Conservation (phyloP, 345 rosid species). For the Carallia brachiata region DNA sequence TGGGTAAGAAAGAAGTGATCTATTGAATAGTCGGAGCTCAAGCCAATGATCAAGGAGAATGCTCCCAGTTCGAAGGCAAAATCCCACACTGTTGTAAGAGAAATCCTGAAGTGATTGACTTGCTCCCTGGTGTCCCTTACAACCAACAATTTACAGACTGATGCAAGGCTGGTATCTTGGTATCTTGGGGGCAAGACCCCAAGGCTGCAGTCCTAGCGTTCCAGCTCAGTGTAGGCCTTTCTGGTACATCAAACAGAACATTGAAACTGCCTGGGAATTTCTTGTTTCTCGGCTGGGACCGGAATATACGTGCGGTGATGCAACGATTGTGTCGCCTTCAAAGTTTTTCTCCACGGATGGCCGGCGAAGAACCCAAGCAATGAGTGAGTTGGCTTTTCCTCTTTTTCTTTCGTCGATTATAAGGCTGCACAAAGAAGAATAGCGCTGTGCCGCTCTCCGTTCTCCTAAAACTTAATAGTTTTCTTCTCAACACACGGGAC, state of each 20-base stretch:
- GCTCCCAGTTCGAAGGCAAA: slow-evolving; percentile 62
- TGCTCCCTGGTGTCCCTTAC: slow-evolving; percentile 63
- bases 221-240: slow-evolving; percentile 61
- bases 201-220: slow-evolving; percentile 51
- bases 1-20: slow-evolving; percentile 79
- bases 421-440: too few relatives aligned
- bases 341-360: slow-evolving; percentile 49
- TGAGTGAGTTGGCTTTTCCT: slow-evolving; percentile 39
- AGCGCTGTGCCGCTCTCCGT: too few relatives aligned
- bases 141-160: slow-evolving; percentile 68
- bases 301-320: slow-evolving; percentile 66
- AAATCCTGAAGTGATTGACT: slow-evolving; percentile 55
- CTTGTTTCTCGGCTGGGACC: slow-evolving; percentile 62
- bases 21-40: slow-evolving; percentile 74
- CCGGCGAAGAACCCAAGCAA: slow-evolving; percentile 47
- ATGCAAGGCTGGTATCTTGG: slow-evolving; percentile 58
- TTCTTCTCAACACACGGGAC: too few relatives aligned
- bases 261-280: slow-evolving; percentile 62
- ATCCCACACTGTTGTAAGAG: slow-evolving; percentile 62
- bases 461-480: too few relatives aligned
- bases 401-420: too few relatives aligned
- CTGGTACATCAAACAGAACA: slow-evolving; percentile 67
- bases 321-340: slow-evolving; percentile 54
- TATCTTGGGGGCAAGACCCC: slow-evolving; percentile 73
- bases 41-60: slow-evolving; percentile 78